These are phyloP conservation scores for Colletotrichum sp. DNA, from an alignment of 2,329 filamentous ascomycete genomes.

Conservation along the genomic window DNA sequence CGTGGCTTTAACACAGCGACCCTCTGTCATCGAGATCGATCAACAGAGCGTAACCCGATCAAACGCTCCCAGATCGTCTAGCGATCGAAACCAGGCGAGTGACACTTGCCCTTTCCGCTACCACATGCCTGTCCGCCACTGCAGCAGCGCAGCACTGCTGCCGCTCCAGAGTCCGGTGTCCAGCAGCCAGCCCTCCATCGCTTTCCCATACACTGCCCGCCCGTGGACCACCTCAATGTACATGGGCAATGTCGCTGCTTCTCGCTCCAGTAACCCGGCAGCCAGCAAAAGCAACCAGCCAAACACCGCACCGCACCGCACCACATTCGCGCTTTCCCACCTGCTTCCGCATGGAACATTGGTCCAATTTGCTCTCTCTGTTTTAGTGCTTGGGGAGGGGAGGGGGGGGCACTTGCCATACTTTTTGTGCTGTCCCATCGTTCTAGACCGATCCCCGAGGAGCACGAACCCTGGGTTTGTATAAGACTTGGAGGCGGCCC, in stretches of 20 bases:
- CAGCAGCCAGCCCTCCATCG: not conserved
- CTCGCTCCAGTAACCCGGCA: not conserved
- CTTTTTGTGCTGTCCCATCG: not conserved
- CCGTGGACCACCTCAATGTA: not conserved
- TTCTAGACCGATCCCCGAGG: not conserved
- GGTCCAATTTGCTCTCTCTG: not conserved
- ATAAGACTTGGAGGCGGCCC: conserved; percentile 16
- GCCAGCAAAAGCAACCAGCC: not conserved
- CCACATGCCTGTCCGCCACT: conserved; percentile 2
- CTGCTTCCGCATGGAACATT: not conserved
- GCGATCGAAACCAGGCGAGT: conserved; percentile 23
- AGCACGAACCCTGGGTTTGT: conserved; percentile 14
- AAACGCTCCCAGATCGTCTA: conserved; percentile 19
- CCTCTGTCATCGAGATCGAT: conserved; percentile 27
- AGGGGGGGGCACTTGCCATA: not conserved
- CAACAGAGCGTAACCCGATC: conserved; percentile 24
- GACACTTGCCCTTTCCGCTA: conserved; percentile 18
- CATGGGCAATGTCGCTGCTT: not conserved
- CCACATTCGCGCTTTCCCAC: not conserved
- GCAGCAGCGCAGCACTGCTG: not conserved
- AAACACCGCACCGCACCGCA: not conserved
- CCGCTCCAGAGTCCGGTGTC: not conserved
- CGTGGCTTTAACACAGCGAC: not conserved
- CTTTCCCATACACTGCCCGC: not conserved
- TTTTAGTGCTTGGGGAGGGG: not conserved